phyloP scores from a whole-genome alignment of 495 filamentous ascomycete genomes.

The Letharia lupina region DNA sequence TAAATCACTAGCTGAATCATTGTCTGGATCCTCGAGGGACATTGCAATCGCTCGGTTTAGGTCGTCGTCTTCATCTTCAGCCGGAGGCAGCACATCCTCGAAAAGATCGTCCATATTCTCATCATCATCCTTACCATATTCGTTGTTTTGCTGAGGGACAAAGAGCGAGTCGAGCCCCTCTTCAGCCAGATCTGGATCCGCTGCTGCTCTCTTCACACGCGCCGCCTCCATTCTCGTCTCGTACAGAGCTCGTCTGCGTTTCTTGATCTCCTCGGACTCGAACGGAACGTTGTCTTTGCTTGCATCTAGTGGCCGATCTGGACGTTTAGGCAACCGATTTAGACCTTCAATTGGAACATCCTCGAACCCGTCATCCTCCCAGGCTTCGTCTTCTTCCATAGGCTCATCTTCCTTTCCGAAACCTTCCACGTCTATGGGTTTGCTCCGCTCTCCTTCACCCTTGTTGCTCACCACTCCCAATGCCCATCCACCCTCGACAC shows the following conservation, averaged over 20 bases:
- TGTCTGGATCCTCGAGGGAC: conserved; percentile 47
- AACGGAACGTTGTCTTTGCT: conserved; percentile 25
- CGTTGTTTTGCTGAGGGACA: conserved; percentile 25
- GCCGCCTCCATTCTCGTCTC: conserved; percentile 29
- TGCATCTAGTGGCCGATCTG: conserved; percentile 16
- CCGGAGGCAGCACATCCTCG: conserved; percentile 27
- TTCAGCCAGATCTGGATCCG: conserved; percentile 47
- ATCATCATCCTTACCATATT: conserved; percentile 22
- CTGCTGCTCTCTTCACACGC: conserved; percentile 20
- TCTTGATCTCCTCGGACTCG: conserved; percentile 36
- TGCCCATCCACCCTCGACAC: conserved; percentile 94
- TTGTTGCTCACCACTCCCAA: conserved; percentile 87
- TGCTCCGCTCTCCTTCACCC: conserved; percentile 60
- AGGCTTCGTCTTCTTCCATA: conserved; percentile 52
- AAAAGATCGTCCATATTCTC: conserved; percentile 37
- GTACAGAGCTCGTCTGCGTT: conserved; percentile 39
- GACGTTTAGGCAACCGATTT: conserved; percentile 70
- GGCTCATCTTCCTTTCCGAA: conserved; percentile 50
- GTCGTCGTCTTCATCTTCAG: conserved; percentile 60
- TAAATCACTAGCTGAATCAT: conserved; percentile 21
- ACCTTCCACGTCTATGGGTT: conserved; percentile 84
- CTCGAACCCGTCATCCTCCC: conserved; percentile 72
- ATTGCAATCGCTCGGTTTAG: conserved; percentile 74
- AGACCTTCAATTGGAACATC: conserved; percentile 92
- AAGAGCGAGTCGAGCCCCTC: conserved; percentile 34